Conservation (phyloP, 2,329 filamentous ascomycete species). For the Dendryphion nanum region DNA sequence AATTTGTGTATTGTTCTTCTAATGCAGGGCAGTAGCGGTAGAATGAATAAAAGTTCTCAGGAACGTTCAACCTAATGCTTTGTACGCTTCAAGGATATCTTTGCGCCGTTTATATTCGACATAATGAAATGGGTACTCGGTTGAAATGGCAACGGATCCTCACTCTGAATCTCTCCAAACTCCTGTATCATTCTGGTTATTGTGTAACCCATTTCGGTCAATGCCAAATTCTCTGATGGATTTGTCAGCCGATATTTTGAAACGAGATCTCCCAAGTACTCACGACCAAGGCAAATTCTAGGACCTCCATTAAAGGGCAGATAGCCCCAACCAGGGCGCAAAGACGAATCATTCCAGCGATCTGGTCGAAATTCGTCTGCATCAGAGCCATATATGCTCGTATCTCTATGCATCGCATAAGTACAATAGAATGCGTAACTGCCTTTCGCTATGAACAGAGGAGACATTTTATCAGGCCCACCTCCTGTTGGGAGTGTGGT, state of each 20-base stretch:
- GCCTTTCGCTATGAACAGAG: too few relatives aligned
- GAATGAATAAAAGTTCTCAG: too few relatives aligned
- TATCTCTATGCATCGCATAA: slow-evolving; percentile 46
- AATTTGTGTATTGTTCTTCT: too few relatives aligned
- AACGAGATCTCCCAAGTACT: too few relatives aligned
- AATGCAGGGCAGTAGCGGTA: too few relatives aligned
- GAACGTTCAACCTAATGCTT: too few relatives aligned
- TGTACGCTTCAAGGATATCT: too few relatives aligned
- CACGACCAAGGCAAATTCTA: too few relatives aligned
- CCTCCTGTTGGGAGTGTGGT: slow-evolving; percentile 15
- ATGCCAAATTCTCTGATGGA: slow-evolving; percentile 12
- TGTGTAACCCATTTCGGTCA: slow-evolving; percentile 10
- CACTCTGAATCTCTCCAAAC: slow-evolving; percentile 10
- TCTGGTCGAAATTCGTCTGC: slow-evolving; percentile 46
- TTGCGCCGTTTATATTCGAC: too few relatives aligned
- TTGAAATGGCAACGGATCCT: too few relatives aligned
- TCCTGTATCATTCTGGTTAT: slow-evolving; percentile 9
- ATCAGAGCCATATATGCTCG: slow-evolving; percentile 42
- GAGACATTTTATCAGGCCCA: slow-evolving; percentile 8
- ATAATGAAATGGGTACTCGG: too few relatives aligned
- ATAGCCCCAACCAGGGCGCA: slow-evolving; percentile 15
- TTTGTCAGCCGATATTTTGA: too few relatives aligned
- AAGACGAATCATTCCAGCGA: slow-evolving; percentile 8
- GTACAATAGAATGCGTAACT: slow-evolving; percentile 7
- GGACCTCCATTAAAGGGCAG: slow-evolving; percentile 15